Base-by-base conservation (phyloP, 495 filamentous ascomycete genomes). In the Sordaria brevicollis region DNA sequence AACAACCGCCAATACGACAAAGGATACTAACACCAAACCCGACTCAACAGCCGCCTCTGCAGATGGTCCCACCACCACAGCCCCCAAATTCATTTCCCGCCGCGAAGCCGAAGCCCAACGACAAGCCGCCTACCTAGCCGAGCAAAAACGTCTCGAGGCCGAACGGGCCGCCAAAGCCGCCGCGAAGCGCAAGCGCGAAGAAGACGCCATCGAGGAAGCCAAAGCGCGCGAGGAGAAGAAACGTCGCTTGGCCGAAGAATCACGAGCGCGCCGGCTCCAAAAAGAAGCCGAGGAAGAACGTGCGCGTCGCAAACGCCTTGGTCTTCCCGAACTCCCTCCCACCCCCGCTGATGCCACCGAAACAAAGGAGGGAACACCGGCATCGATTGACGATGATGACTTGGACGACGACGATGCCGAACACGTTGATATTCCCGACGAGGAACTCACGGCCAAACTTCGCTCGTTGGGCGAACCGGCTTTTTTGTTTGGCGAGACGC, bases 141-240 rank as follows among this genome's bases (percentile, higher is more conserved):
- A 94, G 72, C 93, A 97, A 77, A 84, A 85, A 43, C 84, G 83
- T 1, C 82, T 91, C 67, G 90, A 90, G 39, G 84, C 81, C 21
- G 89, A 89, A 72, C 90, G 92, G 54, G 86, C 89, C 66, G 88
- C 89, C 36, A 87, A 86, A 38, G 82, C 86, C 0, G 83, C 85
- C 9, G 85, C 90, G 71, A 97, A 97, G 79, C 92, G 93, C 68
- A 93, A 94, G 80, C 85, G 87, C n/a, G 94, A 98, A 66, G 94
- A 97, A 21, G 95, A 96, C 25, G 93, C 92, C 67, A 86, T 88
- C 4, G 83, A 86, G 21, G 89, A 89, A 38, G 85, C 86, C 62
- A 85, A 84, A 8, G 85, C 85, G 35, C 86, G 92, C 13, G 92
- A 95, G 65, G 91, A 92, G 71, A 97, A 96, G 81, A 89, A 90